These are phyloP conservation scores for Scleromitrula shiraiana DNA, from an alignment of 2,329 filamentous ascomycete genomes.

Conservation along the genomic window DNA sequence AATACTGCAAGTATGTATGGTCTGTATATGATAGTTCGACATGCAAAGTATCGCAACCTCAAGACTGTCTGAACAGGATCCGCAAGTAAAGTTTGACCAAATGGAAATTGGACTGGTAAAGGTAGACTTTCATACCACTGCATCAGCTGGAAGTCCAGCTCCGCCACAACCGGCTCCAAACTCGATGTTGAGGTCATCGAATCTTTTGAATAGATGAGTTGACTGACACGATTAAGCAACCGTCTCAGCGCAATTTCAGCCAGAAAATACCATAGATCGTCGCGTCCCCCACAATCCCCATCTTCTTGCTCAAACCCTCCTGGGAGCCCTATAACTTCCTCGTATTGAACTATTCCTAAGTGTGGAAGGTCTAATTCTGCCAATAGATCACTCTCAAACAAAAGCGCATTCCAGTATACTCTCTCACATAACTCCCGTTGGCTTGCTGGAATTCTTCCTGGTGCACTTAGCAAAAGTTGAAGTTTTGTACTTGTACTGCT, in stretches of 20 bases:
- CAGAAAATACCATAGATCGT: constrained; percentile 80
- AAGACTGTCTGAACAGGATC: constrained; percentile 75
- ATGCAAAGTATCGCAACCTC: constrained; percentile 73
- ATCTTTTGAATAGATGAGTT: constrained; percentile 70
- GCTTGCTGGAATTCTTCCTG: constrained; percentile 59
- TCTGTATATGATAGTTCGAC: constrained; percentile 77
- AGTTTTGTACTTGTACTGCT: constrained; percentile 76
- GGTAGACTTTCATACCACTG: constrained; percentile 82
- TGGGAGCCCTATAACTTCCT: constrained; percentile 71
- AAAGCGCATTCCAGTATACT: constrained; percentile 76
- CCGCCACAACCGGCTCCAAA: constrained; percentile 68
- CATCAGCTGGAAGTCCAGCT: constrained; percentile 73
- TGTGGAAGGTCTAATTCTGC: constrained; percentile 76
- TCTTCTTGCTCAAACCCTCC: constrained; percentile 64
- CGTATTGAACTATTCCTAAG: constrained; percentile 74
- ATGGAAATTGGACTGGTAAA: constrained; percentile 67
- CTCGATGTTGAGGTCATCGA: constrained; percentile 63
- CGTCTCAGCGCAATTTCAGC: constrained; percentile 74
- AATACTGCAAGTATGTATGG: constrained; percentile 76
- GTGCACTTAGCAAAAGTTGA: constrained; percentile 68
- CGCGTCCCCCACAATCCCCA: constrained; percentile 59
- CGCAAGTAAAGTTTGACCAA: constrained; percentile 55
- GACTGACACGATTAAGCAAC: constrained; percentile 69
- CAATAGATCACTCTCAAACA: constrained; percentile 73
- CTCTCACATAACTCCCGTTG: constrained; percentile 67